phyloP scores from a whole-genome alignment of 345 rosid genomes.

The Bruguiera sexangula region DNA sequence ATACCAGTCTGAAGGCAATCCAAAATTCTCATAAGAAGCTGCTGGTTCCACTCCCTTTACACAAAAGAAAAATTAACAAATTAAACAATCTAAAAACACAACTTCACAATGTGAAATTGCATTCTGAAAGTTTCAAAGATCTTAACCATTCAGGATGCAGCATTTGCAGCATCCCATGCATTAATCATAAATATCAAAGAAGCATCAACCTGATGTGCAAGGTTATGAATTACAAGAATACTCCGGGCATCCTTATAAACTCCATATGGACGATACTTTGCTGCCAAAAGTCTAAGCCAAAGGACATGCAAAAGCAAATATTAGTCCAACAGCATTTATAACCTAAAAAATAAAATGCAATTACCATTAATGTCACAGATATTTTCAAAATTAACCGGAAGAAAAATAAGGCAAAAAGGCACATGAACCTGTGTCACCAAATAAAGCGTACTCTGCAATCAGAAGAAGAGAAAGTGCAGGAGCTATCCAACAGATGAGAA shows the following conservation, averaged over 20 bases:
- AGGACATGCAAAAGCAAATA: neutral
- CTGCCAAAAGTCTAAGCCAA: constrained; percentile 71
- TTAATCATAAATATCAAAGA: neutral
- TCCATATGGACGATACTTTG: constrained; percentile 79
- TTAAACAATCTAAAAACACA: constrained; percentile 5
- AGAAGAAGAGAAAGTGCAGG: neutral
- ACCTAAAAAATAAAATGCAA: neutral
- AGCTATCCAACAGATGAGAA: neutral
- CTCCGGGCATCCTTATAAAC: constrained; percentile 88
- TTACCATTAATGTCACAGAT: neutral
- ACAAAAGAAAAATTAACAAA: constrained; percentile 4
- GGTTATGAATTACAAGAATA: constrained; percentile 82
- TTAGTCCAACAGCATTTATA: neutral
- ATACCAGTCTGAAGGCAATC: constrained; percentile 82
- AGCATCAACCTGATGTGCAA: constrained; percentile 78
- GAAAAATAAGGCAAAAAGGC: neutral
- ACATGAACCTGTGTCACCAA: neutral
- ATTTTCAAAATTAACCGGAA: neutral
- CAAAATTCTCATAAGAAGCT: constrained; percentile 59
- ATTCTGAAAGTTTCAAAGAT: neutral
- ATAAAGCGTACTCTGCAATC: constrained; percentile 1
- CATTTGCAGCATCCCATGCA: neutral
- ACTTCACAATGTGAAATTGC: neutral
- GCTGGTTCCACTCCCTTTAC: constrained; percentile 96
- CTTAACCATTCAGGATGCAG: neutral